Base-by-base conservation (phyloP, 352 stramenopile genomes). In the Phytophthora cryptogea region DNA sequence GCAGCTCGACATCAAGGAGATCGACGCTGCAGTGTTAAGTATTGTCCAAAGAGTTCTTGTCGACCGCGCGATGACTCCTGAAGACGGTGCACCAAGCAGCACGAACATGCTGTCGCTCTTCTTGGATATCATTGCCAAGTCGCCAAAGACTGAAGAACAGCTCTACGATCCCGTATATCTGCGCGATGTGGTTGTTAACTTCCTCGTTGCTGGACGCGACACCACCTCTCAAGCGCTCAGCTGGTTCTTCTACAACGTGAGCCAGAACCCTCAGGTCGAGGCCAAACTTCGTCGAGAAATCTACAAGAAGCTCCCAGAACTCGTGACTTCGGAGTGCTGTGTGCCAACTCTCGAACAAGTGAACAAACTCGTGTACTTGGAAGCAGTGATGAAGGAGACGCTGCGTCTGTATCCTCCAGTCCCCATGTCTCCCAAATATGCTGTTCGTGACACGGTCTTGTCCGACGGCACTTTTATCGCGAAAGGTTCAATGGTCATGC, bases 161-260 rank as follows among this genome's bases (percentile, higher is more conserved):
- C n/a, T 37, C 2, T 72, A 80, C 28, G 64, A 80, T 26, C 59
- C 70, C 16, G 42, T 50, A 0, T 83, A 73, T 37, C 32, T 95
- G n/a, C 80, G 81, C 20, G 83, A 95, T 59, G 74, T 96, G 7
- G 77, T 90, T 11, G 66, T 96, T 26, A 92, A 81, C 40, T 89
- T 95, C 61, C 47, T 96, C 11, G 69, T 96, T 35, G 83, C 85
- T 33, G 88, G 87, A 5, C 71, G 87, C 7, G 87, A 96, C 63
- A 91, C 86, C 0, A 94, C 83, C 0, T 83, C 88, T 16, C 83
- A 88, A 44, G 70, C 83, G 4, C 57, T 96, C 3, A 74, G 62
- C 8, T 96, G 86, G 86, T 78, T 93, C 54, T 83, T 93, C 50
- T 83, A 71, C 52, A 68, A 70, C 40, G 48, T 96, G 1, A 69